Base-by-base conservation (phyloP, 2,329 filamentous ascomycete genomes). In the Verticillium albo-atrum region DNA sequence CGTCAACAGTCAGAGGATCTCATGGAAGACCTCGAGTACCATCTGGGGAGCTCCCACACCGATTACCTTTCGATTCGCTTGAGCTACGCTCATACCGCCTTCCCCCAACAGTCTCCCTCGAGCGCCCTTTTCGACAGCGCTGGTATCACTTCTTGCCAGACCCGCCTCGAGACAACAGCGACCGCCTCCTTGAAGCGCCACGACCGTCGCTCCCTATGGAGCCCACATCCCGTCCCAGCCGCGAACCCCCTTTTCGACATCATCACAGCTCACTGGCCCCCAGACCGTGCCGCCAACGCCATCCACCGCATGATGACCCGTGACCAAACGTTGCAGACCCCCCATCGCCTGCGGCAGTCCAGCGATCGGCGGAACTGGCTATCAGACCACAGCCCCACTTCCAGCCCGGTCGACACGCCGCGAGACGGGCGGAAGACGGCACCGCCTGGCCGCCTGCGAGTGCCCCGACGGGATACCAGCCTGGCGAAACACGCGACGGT, bases 1-100 rank as follows among this genome's bases (percentile, higher is more conserved):
- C 58, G 15, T 58, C 74, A 77, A 54, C 77, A 73, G 42, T 80
- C 84, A 0, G 82, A 87, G 14, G 76, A 82, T 47, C 72, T 88
- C 32, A 84, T 89, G 17, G 77, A 82, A 26, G 82, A 87, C 59
- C 74, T 88, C 12, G 83, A 88, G 65, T 72, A 75, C 30, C 79
- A 86, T 58, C 77, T 88, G 3, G 83, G 84, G 30, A 74, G 77
- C 57, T 73, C 74, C 3, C 69, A 69, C 23, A 75, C 75, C 17
- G 75, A 79, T 34, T 87, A 84, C 63, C 70, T 87, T 55, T 76
- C 76, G 3, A 73, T 87, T 17, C 74, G 74, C 23, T 64, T 88
- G 7, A 79, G 73, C 6, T 88, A 87, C 65, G 74, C 75, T 2
- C 83, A 88, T 65, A 83, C 85, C 0, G 81, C 77, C 0, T 86